These are phyloP conservation scores for Gaeumannomyces tritici DNA, from an alignment of 2,329 filamentous ascomycete species.

Conservation along the genomic window DNA sequence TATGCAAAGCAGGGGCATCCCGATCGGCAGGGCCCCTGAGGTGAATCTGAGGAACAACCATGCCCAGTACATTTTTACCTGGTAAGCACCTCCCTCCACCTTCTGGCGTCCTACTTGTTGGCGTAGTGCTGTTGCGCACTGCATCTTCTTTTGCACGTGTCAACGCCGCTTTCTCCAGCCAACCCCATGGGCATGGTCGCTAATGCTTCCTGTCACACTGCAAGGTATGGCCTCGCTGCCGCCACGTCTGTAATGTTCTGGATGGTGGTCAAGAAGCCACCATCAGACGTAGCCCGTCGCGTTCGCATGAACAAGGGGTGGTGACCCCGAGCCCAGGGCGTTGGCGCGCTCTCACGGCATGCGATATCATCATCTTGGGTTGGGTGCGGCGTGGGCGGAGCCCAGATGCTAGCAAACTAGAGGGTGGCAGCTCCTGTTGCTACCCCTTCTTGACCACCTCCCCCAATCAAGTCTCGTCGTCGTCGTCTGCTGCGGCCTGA, in stretches of 20 bases:
- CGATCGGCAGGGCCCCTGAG: constrained; percentile 78
- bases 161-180: not conserved
- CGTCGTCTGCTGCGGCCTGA: constrained; percentile 28
- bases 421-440: not conserved
- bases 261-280: constrained; percentile 85
- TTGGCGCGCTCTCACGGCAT: not conserved
- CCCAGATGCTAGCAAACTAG: not conserved
- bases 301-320: constrained; percentile 70
- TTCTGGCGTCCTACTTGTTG: not conserved
- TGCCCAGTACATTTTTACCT: constrained; percentile 97
- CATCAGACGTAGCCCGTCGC: constrained; percentile 60
- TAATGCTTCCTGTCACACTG: not conserved
- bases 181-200: not conserved
- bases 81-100: constrained; percentile 47
- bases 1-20: constrained; percentile 70
- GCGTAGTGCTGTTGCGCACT: not conserved
- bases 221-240: constrained; percentile 73
- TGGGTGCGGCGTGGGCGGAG: too few relatives aligned
- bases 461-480: constrained; percentile 27
- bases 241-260: constrained; percentile 94
- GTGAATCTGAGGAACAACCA: constrained; percentile 96
- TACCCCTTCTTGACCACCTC: constrained; percentile 4
- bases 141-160: not conserved
- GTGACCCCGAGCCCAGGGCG: constrained; percentile 30
- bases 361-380: not conserved